Evolutionary conservation across 495 filamentous ascomycete genomes (phyloP), one percentile per base, ranked within the genome.

Genomic region (Podospora pseudopauciseta): DNA sequence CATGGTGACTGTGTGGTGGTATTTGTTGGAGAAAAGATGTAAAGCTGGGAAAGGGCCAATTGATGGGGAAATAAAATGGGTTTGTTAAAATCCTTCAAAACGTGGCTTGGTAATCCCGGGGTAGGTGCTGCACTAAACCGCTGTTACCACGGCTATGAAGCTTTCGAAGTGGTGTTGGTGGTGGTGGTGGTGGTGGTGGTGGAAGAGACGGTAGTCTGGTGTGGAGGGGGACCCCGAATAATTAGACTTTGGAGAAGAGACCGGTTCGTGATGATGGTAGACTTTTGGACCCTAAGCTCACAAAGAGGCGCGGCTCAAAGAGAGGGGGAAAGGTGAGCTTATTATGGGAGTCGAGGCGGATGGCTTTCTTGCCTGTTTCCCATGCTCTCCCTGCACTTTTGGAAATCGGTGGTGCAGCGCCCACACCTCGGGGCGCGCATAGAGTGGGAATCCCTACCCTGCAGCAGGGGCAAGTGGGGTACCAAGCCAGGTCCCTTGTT

Each of bases 1-100:
- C 73, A 65, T 34, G 73, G 65, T 67, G 66, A 57, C 39, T 32
- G 62, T 26, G 27, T 16, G 32, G 65, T 44, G n/a, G 28, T 60
- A 19, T 32, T 20, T 15, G 44, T 55, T 26, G 28, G 20, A 49
- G 39, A 13, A 49, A 49, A 32, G 27, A 55, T 32, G 53, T 53
- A 39, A 57, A 16, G 57, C 15, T 23, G 60, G 61, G n/a, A 49
- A 60, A 19, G n/a, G 30, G 30, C 67, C 26, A 54, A 34, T 34
- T 39, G 55, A n/a, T 53, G 26, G 19, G 63, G 9, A 16, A 49
- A 49, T 4, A 49, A 49, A 16, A 49, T 23, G 39, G 39, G 7
- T 49, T 49, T 13, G 15, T 13, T 1, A 49, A 49, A 11, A 49
- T 49, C 39, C 39, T 49, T 16, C 7, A 32, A 49, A 16, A 0